Evolutionary conservation across 805 yeast genomes (phyloP).

Genomic region (Isabelozyma rhagii): DNA sequence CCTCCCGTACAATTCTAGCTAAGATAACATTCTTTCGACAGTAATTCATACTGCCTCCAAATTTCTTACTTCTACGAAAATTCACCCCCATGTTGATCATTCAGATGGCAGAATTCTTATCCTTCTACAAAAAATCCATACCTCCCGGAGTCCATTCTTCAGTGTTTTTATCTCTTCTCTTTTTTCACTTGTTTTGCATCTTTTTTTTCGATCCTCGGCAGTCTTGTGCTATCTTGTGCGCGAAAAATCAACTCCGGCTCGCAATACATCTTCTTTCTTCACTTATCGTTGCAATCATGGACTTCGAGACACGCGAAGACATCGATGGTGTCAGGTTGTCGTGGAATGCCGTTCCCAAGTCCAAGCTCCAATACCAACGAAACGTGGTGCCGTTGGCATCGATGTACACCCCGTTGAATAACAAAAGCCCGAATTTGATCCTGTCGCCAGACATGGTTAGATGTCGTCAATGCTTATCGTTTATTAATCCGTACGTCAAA

Average conservation of each 20-base stretch:
- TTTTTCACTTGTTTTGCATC: neutral
- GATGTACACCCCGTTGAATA: constrained; percentile 57
- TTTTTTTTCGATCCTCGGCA: neutral
- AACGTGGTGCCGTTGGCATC: constrained; percentile 56
- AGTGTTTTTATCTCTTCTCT: neutral
- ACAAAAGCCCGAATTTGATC: constrained; percentile 25
- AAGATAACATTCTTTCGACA: too few relatives aligned
- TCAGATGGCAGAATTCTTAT: too few relatives aligned
- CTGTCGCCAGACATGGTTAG: constrained; percentile 36
- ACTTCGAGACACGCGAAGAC: constrained; percentile 61
- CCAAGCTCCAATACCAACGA: constrained; percentile 51
- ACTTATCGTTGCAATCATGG: constrained; percentile 18
- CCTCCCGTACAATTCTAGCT: too few relatives aligned
- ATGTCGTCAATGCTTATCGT: constrained; percentile 55
- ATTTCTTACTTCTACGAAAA: too few relatives aligned
- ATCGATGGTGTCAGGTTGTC: constrained; percentile 70
- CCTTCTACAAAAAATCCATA: too few relatives aligned
- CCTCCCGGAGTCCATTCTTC: too few relatives aligned
- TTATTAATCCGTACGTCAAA: constrained; percentile 51
- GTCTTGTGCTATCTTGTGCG: neutral
- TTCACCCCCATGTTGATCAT: too few relatives aligned
- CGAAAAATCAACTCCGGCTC: neutral
- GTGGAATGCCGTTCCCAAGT: constrained; percentile 63
- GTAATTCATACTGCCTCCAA: too few relatives aligned
- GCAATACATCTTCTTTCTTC: neutral